Percentiles rank a stretch among this genome's conserved stretches.
Evolutionary conservation across 257 asterid genomes (phyloP).

Genomic region (Coffea canephora): DNA sequence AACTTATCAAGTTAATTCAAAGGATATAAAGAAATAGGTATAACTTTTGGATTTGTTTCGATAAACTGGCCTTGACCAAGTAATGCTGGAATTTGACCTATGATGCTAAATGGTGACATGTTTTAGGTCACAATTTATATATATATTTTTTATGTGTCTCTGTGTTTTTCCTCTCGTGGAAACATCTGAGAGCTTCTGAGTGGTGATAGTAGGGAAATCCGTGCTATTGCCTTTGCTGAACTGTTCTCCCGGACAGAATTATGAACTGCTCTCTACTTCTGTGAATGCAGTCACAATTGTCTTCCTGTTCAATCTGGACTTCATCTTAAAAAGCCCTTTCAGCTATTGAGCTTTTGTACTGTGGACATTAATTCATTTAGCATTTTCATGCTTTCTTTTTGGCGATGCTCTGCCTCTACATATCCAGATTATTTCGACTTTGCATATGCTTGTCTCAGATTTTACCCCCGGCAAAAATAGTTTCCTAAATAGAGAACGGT

Average conservation of each 20-base stretch:
- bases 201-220: not conserved
- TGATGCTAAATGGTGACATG: not conserved
- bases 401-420: not conserved
- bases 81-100: slow-evolving; percentile 1
- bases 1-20: not conserved
- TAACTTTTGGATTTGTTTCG: not conserved
- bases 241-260: not conserved
- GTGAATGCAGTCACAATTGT: not conserved
- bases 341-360: not conserved
- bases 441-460: not conserved
- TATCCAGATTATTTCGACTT: not conserved
- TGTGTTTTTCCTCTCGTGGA: not conserved
- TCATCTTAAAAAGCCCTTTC: not conserved
- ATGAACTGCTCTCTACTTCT: not conserved
- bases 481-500: not conserved
- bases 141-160: not conserved
- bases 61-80: not conserved
- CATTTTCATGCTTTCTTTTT: not conserved
- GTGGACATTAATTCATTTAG: not conserved
- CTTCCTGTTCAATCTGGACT: not conserved
- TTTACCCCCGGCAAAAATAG: not conserved
- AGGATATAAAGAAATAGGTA: not conserved
- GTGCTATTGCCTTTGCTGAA: not conserved
- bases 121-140: not conserved
- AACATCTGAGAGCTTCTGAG: not conserved